Evolutionary conservation across 2,329 filamentous ascomycete genomes (phyloP).

Genomic region (Ophiostoma piceae): DNA sequence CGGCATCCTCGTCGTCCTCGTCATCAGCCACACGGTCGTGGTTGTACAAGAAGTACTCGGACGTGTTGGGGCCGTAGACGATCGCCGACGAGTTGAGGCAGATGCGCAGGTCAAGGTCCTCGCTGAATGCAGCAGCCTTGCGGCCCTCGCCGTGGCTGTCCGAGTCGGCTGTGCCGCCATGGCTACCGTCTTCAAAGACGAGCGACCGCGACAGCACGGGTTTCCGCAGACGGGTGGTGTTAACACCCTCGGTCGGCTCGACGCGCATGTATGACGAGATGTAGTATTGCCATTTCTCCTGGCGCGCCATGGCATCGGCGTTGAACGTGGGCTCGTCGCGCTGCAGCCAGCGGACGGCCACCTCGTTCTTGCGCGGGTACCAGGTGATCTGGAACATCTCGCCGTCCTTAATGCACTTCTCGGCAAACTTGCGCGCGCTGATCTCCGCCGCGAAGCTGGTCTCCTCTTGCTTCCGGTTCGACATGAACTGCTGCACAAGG

Average conservation of each 20-base stretch:
- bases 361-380: conserved; percentile 63
- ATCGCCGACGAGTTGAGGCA: conserved; percentile 75
- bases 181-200: conserved; percentile 10
- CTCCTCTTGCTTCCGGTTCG: conserved; percentile 72
- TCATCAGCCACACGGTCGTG: conserved; percentile 59
- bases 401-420: conserved; percentile 86
- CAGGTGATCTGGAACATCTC: conserved; percentile 87
- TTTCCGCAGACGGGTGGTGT: conserved; percentile 59
- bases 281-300: conserved; percentile 89
- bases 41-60: conserved; percentile 68
- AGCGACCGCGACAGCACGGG: conserved; percentile 68
- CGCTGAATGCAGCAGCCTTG: conserved; percentile 56
- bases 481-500: conserved; percentile 79
- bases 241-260: conserved; percentile 78
- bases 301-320: conserved; percentile 78
- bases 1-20: conserved; percentile 20
- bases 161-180: conserved; percentile 35
- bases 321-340: conserved; percentile 73
- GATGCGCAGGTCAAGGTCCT: conserved; percentile 66
- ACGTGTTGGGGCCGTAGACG: conserved; percentile 65
- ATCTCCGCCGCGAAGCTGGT: conserved; percentile 89
- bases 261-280: conserved; percentile 85
- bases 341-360: conserved; percentile 66
- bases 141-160: conserved; percentile 52
- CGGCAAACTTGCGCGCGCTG: conserved; percentile 82